phyloP scores from a whole-genome alignment of 2,329 filamentous ascomycete species.

The Ophiocordyceps camponoti-leonardi region DNA sequence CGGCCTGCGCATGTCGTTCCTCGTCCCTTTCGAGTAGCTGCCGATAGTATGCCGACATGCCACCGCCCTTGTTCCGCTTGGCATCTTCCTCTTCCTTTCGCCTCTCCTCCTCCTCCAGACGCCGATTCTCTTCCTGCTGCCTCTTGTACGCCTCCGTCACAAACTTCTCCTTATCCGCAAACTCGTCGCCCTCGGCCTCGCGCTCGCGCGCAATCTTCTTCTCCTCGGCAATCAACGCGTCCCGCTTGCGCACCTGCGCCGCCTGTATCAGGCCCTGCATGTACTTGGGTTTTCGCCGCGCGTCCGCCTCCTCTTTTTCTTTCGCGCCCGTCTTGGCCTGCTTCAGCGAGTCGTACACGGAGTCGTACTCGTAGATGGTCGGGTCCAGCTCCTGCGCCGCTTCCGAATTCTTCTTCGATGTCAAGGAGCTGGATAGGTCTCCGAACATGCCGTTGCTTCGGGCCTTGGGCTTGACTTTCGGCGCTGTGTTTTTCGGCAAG shows the following conservation, averaged over 20 bases:
- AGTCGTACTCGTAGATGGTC: conserved; percentile 73
- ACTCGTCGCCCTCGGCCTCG: conserved; percentile 66
- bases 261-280: conserved; percentile 59
- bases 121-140: conserved; percentile 59
- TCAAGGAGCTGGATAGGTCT: conserved; percentile 48
- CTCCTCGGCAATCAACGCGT: conserved; percentile 62
- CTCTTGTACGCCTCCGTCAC: conserved; percentile 70
- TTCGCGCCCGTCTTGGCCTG: conserved; percentile 41
- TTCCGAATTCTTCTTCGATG: conserved; percentile 45
- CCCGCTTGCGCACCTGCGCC: conserved; percentile 60
- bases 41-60: conserved; percentile 67
- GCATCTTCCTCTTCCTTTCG: conserved; percentile 45
- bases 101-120: conserved; percentile 56
- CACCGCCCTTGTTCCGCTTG: conserved; percentile 43
- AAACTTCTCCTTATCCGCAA: conserved; percentile 69
- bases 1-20: conserved; percentile 47
- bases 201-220: conserved; percentile 64
- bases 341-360: conserved; percentile 62
- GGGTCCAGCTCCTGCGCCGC: conserved; percentile 51
- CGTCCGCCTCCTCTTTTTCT: conserved; percentile 25
- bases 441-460: conserved; percentile 31
- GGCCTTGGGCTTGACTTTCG: conserved; percentile 8
- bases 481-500: conserved; percentile 4
- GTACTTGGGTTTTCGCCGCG: conserved; percentile 50
- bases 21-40: conserved; percentile 57